Evolutionary conservation across 2,329 filamentous ascomycete species (phyloP).

Genomic region (Exophiala spinifera): DNA sequence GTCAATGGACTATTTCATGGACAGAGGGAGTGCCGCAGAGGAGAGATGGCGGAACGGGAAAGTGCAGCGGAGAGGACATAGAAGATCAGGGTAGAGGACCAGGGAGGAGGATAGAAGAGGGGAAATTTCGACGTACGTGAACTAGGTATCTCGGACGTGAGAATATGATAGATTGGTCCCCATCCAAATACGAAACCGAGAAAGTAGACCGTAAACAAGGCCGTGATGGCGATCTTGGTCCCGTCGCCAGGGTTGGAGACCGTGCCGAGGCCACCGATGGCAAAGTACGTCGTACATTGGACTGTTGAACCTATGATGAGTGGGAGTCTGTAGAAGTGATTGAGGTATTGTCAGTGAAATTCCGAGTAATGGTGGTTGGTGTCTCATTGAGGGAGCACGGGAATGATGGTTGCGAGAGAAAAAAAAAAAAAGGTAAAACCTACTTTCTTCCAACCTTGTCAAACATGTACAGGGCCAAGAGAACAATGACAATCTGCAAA

Average conservation of each 20-base stretch:
- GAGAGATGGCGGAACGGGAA: too few species aligned
- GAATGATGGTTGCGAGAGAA: too few species aligned
- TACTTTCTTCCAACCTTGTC: conserved; percentile 18
- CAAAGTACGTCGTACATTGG: conserved; percentile 15
- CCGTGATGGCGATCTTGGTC: conserved; percentile 17
- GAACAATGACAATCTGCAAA: conserved; percentile 7
- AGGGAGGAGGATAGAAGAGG: neutral
- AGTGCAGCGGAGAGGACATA: too few species aligned
- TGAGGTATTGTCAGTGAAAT: too few species aligned
- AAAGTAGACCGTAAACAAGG: conserved; percentile 13
- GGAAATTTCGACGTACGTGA: conserved; percentile 1
- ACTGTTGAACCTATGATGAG: conserved; percentile 16
- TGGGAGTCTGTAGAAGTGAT: too few species aligned
- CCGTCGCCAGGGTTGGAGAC: neutral
- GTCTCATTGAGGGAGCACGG: too few species aligned
- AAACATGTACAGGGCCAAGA: conserved; percentile 12
- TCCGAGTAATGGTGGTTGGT: too few species aligned
- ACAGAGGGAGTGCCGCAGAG: too few species aligned
- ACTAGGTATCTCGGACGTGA: conserved; percentile 25
- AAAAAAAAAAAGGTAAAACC: conserved; percentile 15
- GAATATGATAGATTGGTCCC: conserved; percentile 17
- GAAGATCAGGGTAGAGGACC: neutral
- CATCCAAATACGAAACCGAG: conserved; percentile 13
- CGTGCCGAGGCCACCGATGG: conserved; percentile 20
- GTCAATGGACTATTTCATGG: too few species aligned